Evolutionary conservation across 2,329 filamentous ascomycete genomes (phyloP), one percentile per base, ranked within the genome.

Genomic region (Cercospora sesami): DNA sequence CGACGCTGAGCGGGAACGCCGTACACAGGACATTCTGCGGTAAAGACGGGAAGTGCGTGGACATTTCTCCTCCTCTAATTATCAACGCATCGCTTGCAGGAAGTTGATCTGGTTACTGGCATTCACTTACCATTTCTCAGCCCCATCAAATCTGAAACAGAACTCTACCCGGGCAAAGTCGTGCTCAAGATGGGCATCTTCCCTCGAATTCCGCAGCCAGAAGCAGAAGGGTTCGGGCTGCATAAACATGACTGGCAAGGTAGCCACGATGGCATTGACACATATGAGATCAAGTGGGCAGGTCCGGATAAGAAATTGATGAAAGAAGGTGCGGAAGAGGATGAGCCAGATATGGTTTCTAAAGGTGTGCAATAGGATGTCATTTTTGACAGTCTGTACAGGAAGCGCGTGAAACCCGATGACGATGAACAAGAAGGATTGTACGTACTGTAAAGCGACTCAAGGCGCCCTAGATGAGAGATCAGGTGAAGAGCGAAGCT

Each of bases 171-270:
- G 5, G 78, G 79, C n/a, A 83, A 82, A 69, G 77, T 82, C 0
- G 76, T 86, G 14, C 61, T 86, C 57, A 86, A 86, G 73, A 80
- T 85, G 78, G 84, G 84, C 12, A 82, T 85, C 51, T 84, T 83
- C 69, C 81, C 81, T 5, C 75, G 80, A 4, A 84, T 84, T 26
- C 82, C 83, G 4, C 73, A 78, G 65, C 83, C 83, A 0, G 82
- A 84, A 67, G 77, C 75, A 58, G 83, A 84, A 73, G 77, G 73
- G 16, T 85, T 85, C 73, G 79, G 78, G 2, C 64, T 73, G n/a
- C 79, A 82, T 69, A 77, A 79, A 60, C 81, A 84, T 69, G 70
- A 72, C 2, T 85, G 83, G 83, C 77, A 82, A 70, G 79, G 78
- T 5, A 76, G 72, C 58, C 78, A 80, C 73, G 75, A 78, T 0